Base-by-base conservation (phyloP, 331 rosid genomes). In the Telfairia occidentalis region DNA sequence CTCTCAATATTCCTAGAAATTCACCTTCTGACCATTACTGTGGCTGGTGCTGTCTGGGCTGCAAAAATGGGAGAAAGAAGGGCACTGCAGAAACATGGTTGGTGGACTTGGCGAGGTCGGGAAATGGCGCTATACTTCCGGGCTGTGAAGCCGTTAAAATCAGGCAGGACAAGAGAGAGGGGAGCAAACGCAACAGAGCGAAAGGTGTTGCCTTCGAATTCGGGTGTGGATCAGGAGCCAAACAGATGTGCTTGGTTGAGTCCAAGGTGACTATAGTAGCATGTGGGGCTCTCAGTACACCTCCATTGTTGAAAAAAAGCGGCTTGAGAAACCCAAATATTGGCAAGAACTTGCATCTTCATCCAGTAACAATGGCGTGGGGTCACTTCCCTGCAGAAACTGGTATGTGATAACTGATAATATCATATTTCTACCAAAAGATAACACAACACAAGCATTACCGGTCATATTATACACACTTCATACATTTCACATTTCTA, bases 351-450 rank as follows among this genome's bases (percentile, higher is more conserved):
- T 86, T 88, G 88, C 96, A 87, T 83, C 89, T 90, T 46, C 92
- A 92, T 83, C 95, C 95, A 3, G 96, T 90, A 49, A 60, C 82
- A 79, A 90, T 92, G 97, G 90, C 95, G 1, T 92, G 96, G 95
- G 97, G 97, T 15, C 80, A 88, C 69, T 92, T 92, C 38, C 97
- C 96, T 1, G 91, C 87, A 30, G 32, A 77, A 65, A 55, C 81
- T 9, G 77, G 59, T 24, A 16, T 28, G 75, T 70, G 42, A 45
- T 24, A 24, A 43, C 11, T 60, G 12, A 30, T 60, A 30, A 30
- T 26, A 12, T 66, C 46, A 38, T 12, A 66, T 66, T 66, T 66
- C 73, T 11, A 60, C 69, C 9, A 60, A n/a, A 30, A 60, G 3
- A 9, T 18, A 19, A 37, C 71, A 19, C 8, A 8, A 16, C 65